A percentile compares a stretch with the other conserved stretches of the same genome.
Evolutionary conservation across 2,329 filamentous ascomycete species (phyloP).

Genomic region (Fusarium transvaalense): DNA sequence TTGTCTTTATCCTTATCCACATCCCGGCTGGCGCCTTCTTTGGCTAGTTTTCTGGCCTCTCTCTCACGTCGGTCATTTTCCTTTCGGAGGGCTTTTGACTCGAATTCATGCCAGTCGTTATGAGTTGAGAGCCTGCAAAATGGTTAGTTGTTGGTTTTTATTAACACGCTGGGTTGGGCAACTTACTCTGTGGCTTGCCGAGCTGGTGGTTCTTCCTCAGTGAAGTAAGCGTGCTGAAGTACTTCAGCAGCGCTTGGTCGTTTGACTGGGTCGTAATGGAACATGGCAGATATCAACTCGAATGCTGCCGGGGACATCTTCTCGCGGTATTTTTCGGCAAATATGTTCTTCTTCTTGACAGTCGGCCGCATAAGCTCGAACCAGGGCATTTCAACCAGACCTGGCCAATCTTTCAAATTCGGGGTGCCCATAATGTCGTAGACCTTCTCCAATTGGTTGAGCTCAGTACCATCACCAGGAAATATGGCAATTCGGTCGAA

Average conservation of each 20-base stretch:
- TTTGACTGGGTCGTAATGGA: conserved; percentile 87
- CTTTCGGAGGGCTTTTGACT: conserved; percentile 92
- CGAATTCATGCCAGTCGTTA: conserved; percentile 98
- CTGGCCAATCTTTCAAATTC: conserved; percentile 86
- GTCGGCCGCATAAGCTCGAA: conserved; percentile 89
- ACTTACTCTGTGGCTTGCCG: conserved; percentile 85
- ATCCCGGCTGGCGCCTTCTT: conserved; percentile 52
- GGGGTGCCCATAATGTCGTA: conserved; percentile 93
- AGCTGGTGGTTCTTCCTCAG: conserved; percentile 79
- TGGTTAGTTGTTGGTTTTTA: conserved; percentile 49
- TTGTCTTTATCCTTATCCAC: conserved; percentile 55
- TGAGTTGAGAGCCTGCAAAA: conserved; percentile 76
- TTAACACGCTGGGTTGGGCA: conserved; percentile 5
- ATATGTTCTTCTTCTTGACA: conserved; percentile 78
- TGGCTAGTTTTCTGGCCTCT: conserved; percentile 63
- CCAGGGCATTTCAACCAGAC: conserved; percentile 94
- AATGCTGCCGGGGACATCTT: conserved; percentile 83
- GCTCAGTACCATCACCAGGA: conserved; percentile 93
- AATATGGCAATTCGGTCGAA: conserved; percentile 96
- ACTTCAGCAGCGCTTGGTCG: conserved; percentile 87
- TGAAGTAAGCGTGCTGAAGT: conserved; percentile 89
- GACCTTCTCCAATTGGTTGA: conserved; percentile 97
- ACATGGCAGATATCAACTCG: conserved; percentile 85
- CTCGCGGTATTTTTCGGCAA: conserved; percentile 85
- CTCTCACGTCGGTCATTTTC: conserved; percentile 80